Evolutionary conservation across 768 basidiomycete genomes (phyloP), one percentile per base, ranked within the genome.

Genomic region (Pleurotus pulmonarius): DNA sequence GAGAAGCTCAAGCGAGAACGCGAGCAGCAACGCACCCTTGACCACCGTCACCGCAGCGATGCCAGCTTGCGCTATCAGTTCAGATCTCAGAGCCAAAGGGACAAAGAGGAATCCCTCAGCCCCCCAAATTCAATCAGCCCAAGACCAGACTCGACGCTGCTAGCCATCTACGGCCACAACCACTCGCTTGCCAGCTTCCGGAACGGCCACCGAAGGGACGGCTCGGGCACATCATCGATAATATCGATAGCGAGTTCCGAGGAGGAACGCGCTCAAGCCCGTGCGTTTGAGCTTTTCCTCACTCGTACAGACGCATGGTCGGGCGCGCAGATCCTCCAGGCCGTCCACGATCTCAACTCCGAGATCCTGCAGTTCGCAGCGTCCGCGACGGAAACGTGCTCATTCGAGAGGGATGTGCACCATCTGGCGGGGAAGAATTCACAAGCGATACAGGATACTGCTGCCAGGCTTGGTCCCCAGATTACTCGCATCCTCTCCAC

Each of bases 351-450:
- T 63, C 78, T 91, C 67, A 91, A 91, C 65, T 83, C 86, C 0
- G 88, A 90, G 69, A 86, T 90, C 57, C 77, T 88, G n/a, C 89
- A 89, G 60, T 88, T 88, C 58, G 85, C 88, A 7, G 87, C 88
- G 13, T 81, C 85, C 20, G 88, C 86, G 5, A 85, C 86, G 13
- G 89, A 92, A 68, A 73, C 83, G 41, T 84, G 81, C 61, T 76
- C 78, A 1, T 84, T 86, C 63, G 72, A 72, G 38, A 75, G 70
- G 55, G 69, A 72, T 41, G 66, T 74, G 4, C 41, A 22, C n/a
- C 0, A 4, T 16, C 13, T 44, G 41, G 20, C 41, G n/a, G 39
- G 18, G 9, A 53, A 53, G 51, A 53, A 53, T 38, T 16, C 51
- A 34, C 81, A 86, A 61, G 79, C 80, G 38, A 77, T 82, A 67